A percentile compares a stretch with the other conserved stretches of the same genome.
These are phyloP conservation scores for Epicoccum sorghinum DNA, from an alignment of 2,329 filamentous ascomycete species.

Conservation along the genomic window DNA sequence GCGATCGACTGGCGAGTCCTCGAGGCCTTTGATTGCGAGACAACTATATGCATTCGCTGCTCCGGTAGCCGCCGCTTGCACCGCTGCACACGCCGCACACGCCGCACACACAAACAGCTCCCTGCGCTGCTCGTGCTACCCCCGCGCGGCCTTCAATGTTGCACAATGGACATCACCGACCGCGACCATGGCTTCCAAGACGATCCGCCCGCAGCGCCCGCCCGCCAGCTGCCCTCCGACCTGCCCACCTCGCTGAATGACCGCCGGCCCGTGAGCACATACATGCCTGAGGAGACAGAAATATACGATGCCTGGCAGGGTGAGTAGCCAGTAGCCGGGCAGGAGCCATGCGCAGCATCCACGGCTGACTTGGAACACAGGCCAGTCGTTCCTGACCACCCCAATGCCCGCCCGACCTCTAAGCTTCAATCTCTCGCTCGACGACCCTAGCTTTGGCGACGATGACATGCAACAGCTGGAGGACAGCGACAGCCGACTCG, in stretches of 20 bases:
- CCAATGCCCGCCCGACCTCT: conserved; percentile 84
- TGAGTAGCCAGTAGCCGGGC: conserved; percentile 49
- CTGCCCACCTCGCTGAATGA: conserved; percentile 92
- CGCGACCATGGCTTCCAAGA: conserved; percentile 44
- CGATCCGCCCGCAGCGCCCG: conserved; percentile 43
- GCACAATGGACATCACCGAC: conserved; percentile 44
- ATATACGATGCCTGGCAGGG: conserved; percentile 99
- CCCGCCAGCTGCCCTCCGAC: conserved; percentile 73
- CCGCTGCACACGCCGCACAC: not conserved
- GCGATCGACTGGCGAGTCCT: not conserved
- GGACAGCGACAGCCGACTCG: conserved; percentile 85
- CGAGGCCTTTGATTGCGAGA: not conserved
- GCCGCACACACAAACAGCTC: not conserved
- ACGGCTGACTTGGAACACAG: conserved; percentile 54
- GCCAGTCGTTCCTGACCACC: conserved; percentile 90
- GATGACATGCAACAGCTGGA: conserved; percentile 63
- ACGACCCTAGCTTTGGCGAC: conserved; percentile 77
- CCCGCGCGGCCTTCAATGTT: conserved; percentile 28
- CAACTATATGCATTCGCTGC: conserved; percentile 11
- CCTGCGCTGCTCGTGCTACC: not conserved
- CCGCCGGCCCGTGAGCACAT: conserved; percentile 69
- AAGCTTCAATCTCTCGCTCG: conserved; percentile 82
- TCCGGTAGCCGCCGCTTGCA: conserved; percentile 4
- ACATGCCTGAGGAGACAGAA: conserved; percentile 80
- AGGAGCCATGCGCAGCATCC: not conserved